Conservation (phyloP, 2,329 filamentous ascomycete genomes). For the Botrytis byssoidea region DNA sequence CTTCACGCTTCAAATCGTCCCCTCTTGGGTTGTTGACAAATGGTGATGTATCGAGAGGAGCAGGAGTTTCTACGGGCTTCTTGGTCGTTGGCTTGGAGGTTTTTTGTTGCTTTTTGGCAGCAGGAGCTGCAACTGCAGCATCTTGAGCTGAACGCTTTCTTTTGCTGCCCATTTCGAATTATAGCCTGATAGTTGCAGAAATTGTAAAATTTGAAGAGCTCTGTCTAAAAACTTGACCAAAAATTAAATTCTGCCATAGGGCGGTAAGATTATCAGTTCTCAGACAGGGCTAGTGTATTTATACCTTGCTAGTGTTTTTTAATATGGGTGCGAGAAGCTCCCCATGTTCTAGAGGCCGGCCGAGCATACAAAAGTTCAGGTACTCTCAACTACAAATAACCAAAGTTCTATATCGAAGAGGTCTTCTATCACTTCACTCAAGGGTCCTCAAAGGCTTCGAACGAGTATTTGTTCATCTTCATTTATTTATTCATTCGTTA, state of each 20-base stretch:
- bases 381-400: neutral
- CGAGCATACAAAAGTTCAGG: neutral
- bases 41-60: slow-evolving; percentile 36
- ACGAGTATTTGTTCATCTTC: neutral
- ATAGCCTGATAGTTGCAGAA: neutral
- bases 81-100: slow-evolving; percentile 6
- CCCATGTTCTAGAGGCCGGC: no score
- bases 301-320: slow-evolving; percentile 4
- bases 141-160: slow-evolving; percentile 43
- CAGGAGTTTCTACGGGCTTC: slow-evolving; percentile 22
- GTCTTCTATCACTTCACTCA: neutral
- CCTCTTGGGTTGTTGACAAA: slow-evolving; percentile 54
- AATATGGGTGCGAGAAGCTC: neutral
- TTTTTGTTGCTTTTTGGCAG: slow-evolving; percentile 35
- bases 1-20: slow-evolving; percentile 58
- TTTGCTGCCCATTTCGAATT: slow-evolving; percentile 44
- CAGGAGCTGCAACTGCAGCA: slow-evolving; percentile 25
- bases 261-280: neutral
- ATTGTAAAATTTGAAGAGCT: neutral
- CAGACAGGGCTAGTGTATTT: neutral
- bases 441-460: neutral
- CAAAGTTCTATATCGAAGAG: neutral
- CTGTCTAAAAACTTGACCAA: slow-evolving; percentile 15
- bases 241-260: slow-evolving; percentile 19
- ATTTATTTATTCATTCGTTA: neutral